Percentiles rank a stretch among this genome's conserved stretches.
Evolutionary conservation across 768 basidiomycete species (phyloP).

Genomic region (Collybiopsis confluens): DNA sequence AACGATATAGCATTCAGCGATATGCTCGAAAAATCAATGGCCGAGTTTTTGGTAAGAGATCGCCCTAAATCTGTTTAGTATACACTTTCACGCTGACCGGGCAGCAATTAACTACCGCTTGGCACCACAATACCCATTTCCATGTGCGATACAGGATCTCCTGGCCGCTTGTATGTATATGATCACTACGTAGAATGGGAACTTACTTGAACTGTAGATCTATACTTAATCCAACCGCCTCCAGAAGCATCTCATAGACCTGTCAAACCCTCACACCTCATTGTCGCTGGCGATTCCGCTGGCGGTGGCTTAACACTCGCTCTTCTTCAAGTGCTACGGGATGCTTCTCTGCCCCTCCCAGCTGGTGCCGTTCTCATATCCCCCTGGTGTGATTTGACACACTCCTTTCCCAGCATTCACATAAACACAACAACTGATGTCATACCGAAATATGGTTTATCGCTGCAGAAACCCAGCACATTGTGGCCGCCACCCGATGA

Average conservation of each 20-base stretch:
- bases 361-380: slow-evolving; percentile 88
- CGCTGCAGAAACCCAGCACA: slow-evolving; percentile 73
- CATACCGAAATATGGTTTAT: slow-evolving; percentile 70
- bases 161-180: slow-evolving; percentile 72
- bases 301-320: slow-evolving; percentile 86
- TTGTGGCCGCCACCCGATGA: slow-evolving; percentile 76
- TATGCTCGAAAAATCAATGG: slow-evolving; percentile 92
- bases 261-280: slow-evolving; percentile 75
- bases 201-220: slow-evolving; percentile 39
- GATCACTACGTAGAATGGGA: neutral
- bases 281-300: slow-evolving; percentile 89
- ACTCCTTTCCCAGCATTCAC: slow-evolving; percentile 88
- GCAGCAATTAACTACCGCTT: slow-evolving; percentile 77
- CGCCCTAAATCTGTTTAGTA: neutral
- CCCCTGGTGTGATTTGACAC: slow-evolving; percentile 90
- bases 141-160: slow-evolving; percentile 85
- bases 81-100: neutral
- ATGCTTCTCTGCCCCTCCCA: slow-evolving; percentile 74
- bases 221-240: slow-evolving; percentile 90
- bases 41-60: slow-evolving; percentile 66
- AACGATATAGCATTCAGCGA: slow-evolving; percentile 74
- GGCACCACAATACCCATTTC: slow-evolving; percentile 97
- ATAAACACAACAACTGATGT: slow-evolving; percentile 84
- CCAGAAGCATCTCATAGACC: slow-evolving; percentile 70
- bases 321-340: slow-evolving; percentile 83